Percentiles rank a stretch among this genome's conserved stretches.
Evolutionary conservation across 805 yeast species (phyloP).

Genomic region (Kuraishia borneana): DNA sequence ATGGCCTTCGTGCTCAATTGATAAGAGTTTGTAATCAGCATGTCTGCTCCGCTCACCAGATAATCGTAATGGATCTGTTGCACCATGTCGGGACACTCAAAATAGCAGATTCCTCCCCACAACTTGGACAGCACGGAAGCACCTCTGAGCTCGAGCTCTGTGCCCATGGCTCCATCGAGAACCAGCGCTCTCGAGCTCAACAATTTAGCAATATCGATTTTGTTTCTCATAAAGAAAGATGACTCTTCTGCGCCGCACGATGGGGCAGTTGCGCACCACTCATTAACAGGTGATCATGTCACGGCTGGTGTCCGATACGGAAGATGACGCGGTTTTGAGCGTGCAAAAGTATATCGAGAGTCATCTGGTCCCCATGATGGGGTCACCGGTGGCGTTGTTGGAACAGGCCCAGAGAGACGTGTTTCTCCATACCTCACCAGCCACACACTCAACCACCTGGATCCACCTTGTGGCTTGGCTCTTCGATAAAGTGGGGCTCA

Average conservation of each 20-base stretch:
- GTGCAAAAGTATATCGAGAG: not conserved
- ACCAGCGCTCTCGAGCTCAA: constrained; percentile 3
- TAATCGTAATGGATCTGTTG: constrained; percentile 39
- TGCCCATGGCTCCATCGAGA: constrained; percentile 61
- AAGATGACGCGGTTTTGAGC: no score
- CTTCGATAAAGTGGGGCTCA: not conserved
- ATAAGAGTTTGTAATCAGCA: constrained; percentile 47
- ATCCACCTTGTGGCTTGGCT: not conserved
- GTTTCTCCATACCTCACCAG: not conserved
- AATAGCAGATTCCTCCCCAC: constrained; percentile 52
- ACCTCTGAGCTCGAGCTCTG: constrained; percentile 42
- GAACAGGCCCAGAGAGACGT: not conserved
- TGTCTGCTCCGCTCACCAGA: constrained; percentile 40
- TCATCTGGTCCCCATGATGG: not conserved
- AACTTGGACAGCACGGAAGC: constrained; percentile 31
- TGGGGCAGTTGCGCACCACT: no score
- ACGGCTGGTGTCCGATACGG: not conserved
- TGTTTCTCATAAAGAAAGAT: constrained; percentile 1
- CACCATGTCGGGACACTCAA: constrained; percentile 30
- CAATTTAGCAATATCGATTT: not conserved
- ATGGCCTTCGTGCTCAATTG: constrained; percentile 30
- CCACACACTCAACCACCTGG: not conserved
- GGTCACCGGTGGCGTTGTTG: not conserved
- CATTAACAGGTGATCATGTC: no score
- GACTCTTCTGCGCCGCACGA: no score